Conservation (phyloP, 352 stramenopile genomes). For the Hyaloperonospora arabidopsidis region DNA sequence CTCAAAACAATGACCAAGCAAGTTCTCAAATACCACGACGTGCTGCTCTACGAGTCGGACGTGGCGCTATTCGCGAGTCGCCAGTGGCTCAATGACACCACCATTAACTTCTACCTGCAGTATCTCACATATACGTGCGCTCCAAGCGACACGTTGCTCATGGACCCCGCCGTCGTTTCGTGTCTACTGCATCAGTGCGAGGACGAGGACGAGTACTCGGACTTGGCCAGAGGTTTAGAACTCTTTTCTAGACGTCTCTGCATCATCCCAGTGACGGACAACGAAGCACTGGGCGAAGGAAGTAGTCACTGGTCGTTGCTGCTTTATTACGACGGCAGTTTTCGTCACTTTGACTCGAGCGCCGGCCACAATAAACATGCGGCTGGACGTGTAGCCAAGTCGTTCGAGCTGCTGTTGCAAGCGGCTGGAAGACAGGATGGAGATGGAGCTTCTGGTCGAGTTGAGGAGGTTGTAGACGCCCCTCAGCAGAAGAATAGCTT, state of each 20-base stretch:
- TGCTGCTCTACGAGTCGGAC: constrained; percentile 76
- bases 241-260: constrained; percentile 35
- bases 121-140: constrained; percentile 40
- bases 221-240: constrained; percentile 44
- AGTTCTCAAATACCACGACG: constrained; percentile 74
- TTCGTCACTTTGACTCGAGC: constrained; percentile 73
- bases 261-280: constrained; percentile 68
- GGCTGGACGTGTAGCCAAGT: constrained; percentile 31
- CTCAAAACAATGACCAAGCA: constrained; percentile 27
- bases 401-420: constrained; percentile 39
- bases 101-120: constrained; percentile 81
- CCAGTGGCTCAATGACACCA: constrained; percentile 80
- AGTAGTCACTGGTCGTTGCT: constrained; percentile 77
- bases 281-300: constrained; percentile 40
- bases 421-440: constrained; percentile 8
- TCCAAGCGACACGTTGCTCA: constrained; percentile 41
- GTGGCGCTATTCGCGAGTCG: constrained; percentile 49
- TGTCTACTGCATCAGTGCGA: constrained; percentile 80
- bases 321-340: constrained; percentile 33
- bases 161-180: constrained; percentile 72
- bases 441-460: constrained; percentile 6
- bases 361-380: constrained; percentile 46
- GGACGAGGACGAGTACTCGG: constrained; percentile 65
- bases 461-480: constrained; percentile 30
- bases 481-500: constrained; percentile 74